Evolutionary conservation across 441 rosid genomes (phyloP), one percentile per base, ranked within the genome.

Genomic region (Flueggea neowawraea): DNA sequence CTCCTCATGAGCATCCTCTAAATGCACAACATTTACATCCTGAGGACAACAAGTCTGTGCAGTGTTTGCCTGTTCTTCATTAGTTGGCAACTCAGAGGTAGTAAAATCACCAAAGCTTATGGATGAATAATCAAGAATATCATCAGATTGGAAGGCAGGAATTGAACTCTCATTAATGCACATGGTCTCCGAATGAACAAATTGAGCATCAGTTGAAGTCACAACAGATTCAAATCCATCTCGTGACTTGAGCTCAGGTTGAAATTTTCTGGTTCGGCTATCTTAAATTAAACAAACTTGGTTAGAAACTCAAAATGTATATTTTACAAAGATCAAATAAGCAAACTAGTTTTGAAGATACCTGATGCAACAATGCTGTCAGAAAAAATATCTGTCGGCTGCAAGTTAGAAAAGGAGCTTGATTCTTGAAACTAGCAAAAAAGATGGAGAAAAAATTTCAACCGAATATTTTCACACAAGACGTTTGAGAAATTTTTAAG

Each of bases 221-320:
- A 66, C 64, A 55, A 65, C 69, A 63, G 71, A 65, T 47, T 67
- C 77, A 72, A 66, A 55, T 15, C 52, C 68, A 63, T 61, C 75
- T 53, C 28, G 78, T 58, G 73, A 62, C 73, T 77, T 69, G 39
- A 76, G 78, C 66, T 79, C 75, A 63, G 93, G 82, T 68, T 76
- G 76, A 58, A 73, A 69, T 72, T 86, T 80, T 65, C 82, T 79
- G 63, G 66, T 56, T 17, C 56, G 63, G 59, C 61, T 57, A 62
- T 80, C 89, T 85, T 72, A 69, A 73, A 61, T 44, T 45, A 57
- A 57, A 64, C 44, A 44, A 33, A 16, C 43, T 62, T 54, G 58
- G 66, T 49, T 28, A 52, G 52, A 60, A 56, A 41, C 56, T 16
- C 22, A 44, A 69, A 32, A 51, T 14, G 41, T 1, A 52, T 44